Base-by-base conservation (phyloP, 495 filamentous ascomycete genomes). In the Apodospora peruviana region DNA sequence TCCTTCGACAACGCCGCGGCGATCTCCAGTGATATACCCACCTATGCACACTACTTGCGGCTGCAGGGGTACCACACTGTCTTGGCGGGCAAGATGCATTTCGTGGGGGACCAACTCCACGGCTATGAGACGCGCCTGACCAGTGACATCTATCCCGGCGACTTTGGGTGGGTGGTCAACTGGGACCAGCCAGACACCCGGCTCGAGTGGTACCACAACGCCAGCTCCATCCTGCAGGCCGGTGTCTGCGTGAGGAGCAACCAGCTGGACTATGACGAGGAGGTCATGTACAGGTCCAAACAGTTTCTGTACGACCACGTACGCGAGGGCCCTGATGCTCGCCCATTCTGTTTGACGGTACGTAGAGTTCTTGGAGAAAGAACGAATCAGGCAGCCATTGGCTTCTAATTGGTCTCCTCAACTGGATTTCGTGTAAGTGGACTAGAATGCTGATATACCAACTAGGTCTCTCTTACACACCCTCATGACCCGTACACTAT, bases 401-500 rank as follows among this genome's bases (percentile, higher is more conserved):
- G 1, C 36, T 17, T 38, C n/a, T 34, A 27, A 44, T 44, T 32
- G 22, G 41, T n/a, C n/a, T n/a, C n/a, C n/a, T n/a, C n/a, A n/a
- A n/a, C 14, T 7, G 1, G 20, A 10, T 11, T 25, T 11, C 3
- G 8, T 40, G n/a, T 5, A 40, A 43, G 4, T 7, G 5, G 40
- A 21, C 40, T 43, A 8, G 21, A 24, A 23, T 9, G 14, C 55
- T 53, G 47, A 58, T 48, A 23, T 19, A 42, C 2, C 34, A n/a
- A 10, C 10, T 49, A 74, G 69, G 84, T 95, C 5, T 94, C 89
- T 16, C 80, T 95, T 51, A 95, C 89, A 9, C 89, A 95, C 64
- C 89, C 89, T 14, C 89, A 95, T 59, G 89, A 95, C 58, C 89
- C 89, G 0, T 95, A 95, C 61, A 88, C 87, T 48, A 95, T 95